Percentiles rank a stretch among this genome's conserved stretches.
phyloP scores from a whole-genome alignment of 257 asterid genomes.

The Solanum dulcamara region DNA sequence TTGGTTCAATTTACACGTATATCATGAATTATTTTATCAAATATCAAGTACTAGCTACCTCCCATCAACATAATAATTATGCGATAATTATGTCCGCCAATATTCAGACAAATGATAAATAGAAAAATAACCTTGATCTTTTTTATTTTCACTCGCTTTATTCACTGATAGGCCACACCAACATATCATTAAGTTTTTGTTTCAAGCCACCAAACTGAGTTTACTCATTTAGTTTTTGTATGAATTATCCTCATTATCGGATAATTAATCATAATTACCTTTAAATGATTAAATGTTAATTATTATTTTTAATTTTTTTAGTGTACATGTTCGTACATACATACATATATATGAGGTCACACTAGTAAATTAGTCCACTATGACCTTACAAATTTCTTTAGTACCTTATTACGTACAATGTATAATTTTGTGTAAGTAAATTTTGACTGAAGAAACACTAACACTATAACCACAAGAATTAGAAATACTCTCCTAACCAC shows the following conservation, averaged over 20 bases:
- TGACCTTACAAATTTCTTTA: neutral
- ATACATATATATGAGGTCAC: neutral
- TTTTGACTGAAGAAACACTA: neutral
- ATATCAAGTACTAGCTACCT: neutral
- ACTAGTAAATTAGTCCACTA: neutral
- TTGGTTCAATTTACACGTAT: neutral
- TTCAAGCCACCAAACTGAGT: neutral
- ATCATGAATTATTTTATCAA: neutral
- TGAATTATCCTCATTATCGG: neutral
- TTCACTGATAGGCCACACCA: neutral
- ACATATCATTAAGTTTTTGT: neutral
- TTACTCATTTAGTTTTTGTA: neutral
- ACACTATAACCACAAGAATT: conserved; percentile 16
- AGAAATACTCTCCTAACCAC: conserved; percentile 30
- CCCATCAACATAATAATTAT: neutral
- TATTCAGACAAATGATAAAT: neutral
- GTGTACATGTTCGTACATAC: neutral
- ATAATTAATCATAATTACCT: neutral
- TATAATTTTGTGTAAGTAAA: neutral
- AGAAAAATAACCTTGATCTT: neutral
- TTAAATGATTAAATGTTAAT: neutral
- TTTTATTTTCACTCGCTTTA: neutral
- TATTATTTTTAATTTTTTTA: neutral
- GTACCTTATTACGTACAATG: neutral
- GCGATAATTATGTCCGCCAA: neutral